Evolutionary conservation across 257 asterid species (phyloP).

Genomic region (Solanum infundibuliforme): DNA sequence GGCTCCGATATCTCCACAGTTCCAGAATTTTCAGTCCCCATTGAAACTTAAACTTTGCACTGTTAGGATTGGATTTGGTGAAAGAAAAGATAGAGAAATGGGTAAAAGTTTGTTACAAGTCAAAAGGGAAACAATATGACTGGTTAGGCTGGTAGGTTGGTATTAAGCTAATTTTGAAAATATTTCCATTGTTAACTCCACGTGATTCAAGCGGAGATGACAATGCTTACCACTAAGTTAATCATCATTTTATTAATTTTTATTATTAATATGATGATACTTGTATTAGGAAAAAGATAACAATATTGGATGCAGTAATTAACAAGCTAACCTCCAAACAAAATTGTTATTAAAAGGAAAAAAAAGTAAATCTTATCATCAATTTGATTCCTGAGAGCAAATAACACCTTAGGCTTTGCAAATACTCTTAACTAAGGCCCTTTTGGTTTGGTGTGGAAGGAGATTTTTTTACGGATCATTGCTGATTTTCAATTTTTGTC

Average conservation of each 20-base stretch:
- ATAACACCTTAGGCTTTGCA: neutral
- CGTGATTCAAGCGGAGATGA: neutral
- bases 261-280: neutral
- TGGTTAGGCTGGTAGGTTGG: neutral
- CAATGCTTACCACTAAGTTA: neutral
- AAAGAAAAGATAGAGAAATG: neutral
- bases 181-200: neutral
- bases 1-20: constrained; percentile 66
- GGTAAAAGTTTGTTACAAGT: constrained; percentile 18
- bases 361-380: too few relatives aligned
- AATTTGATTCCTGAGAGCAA: too few relatives aligned
- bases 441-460: neutral
- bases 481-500: too few relatives aligned
- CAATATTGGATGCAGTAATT: neutral
- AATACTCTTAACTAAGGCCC: neutral
- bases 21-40: constrained; percentile 49
- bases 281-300: neutral
- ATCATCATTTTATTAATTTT: neutral
- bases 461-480: too few relatives aligned
- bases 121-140: neutral
- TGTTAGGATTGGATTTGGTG: neutral
- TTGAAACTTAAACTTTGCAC: neutral
- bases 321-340: neutral
- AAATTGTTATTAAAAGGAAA: neutral
- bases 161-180: neutral